Percentiles rank a stretch among this genome's conserved stretches.
These are phyloP conservation scores for Cercospora sesami DNA, from an alignment of 2,329 filamentous ascomycete species.

Conservation along the genomic window DNA sequence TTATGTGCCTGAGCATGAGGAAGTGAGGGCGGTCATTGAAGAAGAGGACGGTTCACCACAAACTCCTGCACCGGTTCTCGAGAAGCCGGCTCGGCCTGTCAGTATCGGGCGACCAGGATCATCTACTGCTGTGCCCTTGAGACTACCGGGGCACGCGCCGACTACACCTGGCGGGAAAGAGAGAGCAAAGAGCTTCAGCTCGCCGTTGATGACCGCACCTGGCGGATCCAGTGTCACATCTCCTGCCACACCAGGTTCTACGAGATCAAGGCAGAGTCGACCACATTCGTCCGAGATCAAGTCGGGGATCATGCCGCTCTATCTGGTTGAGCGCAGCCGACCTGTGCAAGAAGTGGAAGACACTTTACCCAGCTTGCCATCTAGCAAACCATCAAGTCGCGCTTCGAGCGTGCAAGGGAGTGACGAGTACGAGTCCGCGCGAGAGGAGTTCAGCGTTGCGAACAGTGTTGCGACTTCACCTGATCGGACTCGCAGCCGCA, in stretches of 20 bases:
- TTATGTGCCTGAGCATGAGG: neutral
- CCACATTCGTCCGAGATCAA: constrained; percentile 61
- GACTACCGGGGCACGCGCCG: constrained; percentile 38
- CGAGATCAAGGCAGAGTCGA: constrained; percentile 25
- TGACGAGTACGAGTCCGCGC: constrained; percentile 47
- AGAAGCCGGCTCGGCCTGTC: constrained; percentile 11
- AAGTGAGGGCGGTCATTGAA: neutral
- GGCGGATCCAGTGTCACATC: constrained; percentile 9
- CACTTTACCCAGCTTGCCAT: constrained; percentile 54
- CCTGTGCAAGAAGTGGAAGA: constrained; percentile 48
- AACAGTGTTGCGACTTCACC: constrained; percentile 27
- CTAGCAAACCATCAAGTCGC: constrained; percentile 47
- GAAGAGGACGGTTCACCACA: neutral
- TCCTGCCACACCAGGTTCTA: constrained; percentile 28
- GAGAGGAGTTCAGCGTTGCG: constrained; percentile 36
- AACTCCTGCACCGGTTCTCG: constrained; percentile 8
- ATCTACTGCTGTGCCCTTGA: constrained; percentile 40
- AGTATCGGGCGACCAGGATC: constrained; percentile 27
- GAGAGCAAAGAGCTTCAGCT: constrained; percentile 34
- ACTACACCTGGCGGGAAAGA: constrained; percentile 28
- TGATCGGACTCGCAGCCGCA: constrained; percentile 11
- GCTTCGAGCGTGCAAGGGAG: constrained; percentile 43
- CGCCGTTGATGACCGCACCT: constrained; percentile 15
- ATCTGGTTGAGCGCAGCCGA: constrained; percentile 69
- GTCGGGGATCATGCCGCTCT: constrained; percentile 58